Evolutionary conservation across 257 asterid species (phyloP), one percentile per base, ranked within the genome.

Genomic region (Nicotiana sylvestris): DNA sequence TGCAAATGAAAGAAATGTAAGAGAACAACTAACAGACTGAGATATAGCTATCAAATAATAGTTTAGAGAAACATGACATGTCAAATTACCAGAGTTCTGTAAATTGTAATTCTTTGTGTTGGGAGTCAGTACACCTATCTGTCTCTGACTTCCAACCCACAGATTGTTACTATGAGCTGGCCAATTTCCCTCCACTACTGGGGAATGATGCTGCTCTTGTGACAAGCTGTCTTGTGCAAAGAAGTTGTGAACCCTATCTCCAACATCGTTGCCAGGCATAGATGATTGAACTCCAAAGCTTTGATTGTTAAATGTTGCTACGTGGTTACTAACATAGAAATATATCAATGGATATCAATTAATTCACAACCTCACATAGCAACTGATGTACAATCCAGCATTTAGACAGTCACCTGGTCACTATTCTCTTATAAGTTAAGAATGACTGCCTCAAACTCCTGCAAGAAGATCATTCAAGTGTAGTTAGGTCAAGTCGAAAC

Each of bases 181-280:
- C 92, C 94, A 89, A 72, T 88, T 88, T 56, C 91, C 90, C 49
- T 91, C 94, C 81, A 86, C 84, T 81, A 83, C 87, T 49, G 89
- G 91, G 76, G 94, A 86, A 35, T 85, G 90, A 85, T 88, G 91
- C 88, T 89, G 98, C 82, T 90, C 97, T 88, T 85, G 97, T 2
- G 87, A 89, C 57, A 89, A 80, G 83, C 87, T 91, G 81, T 93
- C 97, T 87, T 90, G 98, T 0, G 94, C 93, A 87, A 93, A 95
- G 83, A 95, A 93, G 89, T 95, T 95, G 93, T 93, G 98, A 87
- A 95, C 94, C 95, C 97, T 89, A 77, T 93, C 98, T 81, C 93
- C 97, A 82, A 76, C 89, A 84, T 89, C 97, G 90, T 93, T 92
- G 80, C 99, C 97, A 92, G 99, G 96, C 99, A 95, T 95, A 89